Evolutionary conservation across 2,329 filamentous ascomycete species (phyloP).

Genomic region (Neopestalotiopsis sp.): DNA sequence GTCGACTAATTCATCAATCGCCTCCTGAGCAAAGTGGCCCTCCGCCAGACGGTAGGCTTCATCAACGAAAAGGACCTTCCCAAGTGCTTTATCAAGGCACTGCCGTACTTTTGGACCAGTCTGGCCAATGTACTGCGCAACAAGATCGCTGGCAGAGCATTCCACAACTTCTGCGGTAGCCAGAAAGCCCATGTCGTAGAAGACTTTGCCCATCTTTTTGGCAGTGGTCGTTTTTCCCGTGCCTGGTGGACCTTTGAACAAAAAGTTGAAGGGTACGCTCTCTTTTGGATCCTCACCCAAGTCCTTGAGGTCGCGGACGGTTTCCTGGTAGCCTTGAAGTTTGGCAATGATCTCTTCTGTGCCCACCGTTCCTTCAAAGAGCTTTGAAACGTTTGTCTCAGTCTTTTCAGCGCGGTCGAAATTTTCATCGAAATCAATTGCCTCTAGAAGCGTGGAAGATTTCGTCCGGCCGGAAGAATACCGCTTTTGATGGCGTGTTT

Average conservation of each 20-base stretch:
- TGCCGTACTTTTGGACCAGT: constrained; percentile 63
- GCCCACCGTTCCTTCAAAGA: constrained; percentile 55
- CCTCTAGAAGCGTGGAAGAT: constrained; percentile 31
- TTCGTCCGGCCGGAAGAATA: constrained; percentile 29
- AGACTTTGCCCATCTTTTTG: constrained; percentile 76
- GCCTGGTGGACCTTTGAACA: constrained; percentile 61
- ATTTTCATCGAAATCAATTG: constrained; percentile 58
- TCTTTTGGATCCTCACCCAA: constrained; percentile 54
- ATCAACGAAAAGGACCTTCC: constrained; percentile 73
- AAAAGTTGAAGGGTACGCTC: constrained; percentile 60
- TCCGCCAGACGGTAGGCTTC: constrained; percentile 72
- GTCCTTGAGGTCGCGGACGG: constrained; percentile 49
- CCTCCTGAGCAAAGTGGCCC: constrained; percentile 62
- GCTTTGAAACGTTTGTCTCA: constrained; percentile 45
- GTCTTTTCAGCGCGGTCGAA: constrained; percentile 51
- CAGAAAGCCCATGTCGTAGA: constrained; percentile 76
- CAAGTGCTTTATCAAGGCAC: constrained; percentile 59
- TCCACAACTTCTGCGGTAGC: constrained; percentile 65
- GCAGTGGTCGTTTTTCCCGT: constrained; percentile 73
- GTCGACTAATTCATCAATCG: constrained; percentile 60
- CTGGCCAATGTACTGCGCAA: constrained; percentile 69
- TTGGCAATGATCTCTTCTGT: constrained; percentile 52
- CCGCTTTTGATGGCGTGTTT: constrained; percentile 54
- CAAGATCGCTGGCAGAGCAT: constrained; percentile 70
- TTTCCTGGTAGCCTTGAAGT: constrained; percentile 55